These are phyloP conservation scores for Populus hybrid DNA, from an alignment of 441 rosid species.

Conservation along the genomic window DNA sequence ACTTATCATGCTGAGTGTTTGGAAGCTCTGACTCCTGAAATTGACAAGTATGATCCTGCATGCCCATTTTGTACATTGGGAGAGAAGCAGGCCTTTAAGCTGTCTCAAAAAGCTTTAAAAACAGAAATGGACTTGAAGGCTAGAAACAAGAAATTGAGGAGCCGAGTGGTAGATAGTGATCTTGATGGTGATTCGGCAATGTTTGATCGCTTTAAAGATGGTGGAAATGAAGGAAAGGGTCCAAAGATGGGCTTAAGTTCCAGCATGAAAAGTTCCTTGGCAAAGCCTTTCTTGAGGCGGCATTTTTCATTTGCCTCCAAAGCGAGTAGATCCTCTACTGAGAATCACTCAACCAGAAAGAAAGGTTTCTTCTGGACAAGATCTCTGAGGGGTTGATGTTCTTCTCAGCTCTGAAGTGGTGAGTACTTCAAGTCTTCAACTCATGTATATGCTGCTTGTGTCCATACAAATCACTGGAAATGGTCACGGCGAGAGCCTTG, in stretches of 20 bases:
- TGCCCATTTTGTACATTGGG: slow-evolving; percentile 91
- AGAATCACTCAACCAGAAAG: slow-evolving; percentile 47
- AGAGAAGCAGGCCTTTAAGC: slow-evolving; percentile 64
- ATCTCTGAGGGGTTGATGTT: slow-evolving; percentile 61
- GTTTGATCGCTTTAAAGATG: slow-evolving; percentile 39
- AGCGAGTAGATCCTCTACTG: slow-evolving; percentile 46
- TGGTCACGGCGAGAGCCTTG: background rate
- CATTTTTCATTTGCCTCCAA: slow-evolving; percentile 83
- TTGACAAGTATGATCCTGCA: slow-evolving; percentile 79
- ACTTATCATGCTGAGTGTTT: slow-evolving; percentile 95
- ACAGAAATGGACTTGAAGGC: slow-evolving; percentile 70
- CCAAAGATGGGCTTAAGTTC: slow-evolving; percentile 61
- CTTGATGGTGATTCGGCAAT: slow-evolving; percentile 43
- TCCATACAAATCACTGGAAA: background rate
- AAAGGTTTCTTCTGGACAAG: slow-evolving; percentile 88
- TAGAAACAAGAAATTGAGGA: slow-evolving; percentile 63
- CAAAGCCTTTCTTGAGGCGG: slow-evolving; percentile 63
- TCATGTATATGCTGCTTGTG: slow-evolving; percentile 6
- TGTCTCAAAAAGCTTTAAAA: slow-evolving; percentile 79
- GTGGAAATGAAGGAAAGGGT: slow-evolving; percentile 49
- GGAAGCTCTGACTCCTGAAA: slow-evolving; percentile 79
- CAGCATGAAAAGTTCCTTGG: slow-evolving; percentile 53
- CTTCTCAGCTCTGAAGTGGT: slow-evolving; percentile 35
- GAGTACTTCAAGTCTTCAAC: slow-evolving; percentile 11
- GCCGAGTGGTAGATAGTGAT: slow-evolving; percentile 61